These are phyloP conservation scores for Ophiostoma novo-ulmi DNA, from an alignment of 2,329 filamentous ascomycete genomes.

Conservation along the genomic window DNA sequence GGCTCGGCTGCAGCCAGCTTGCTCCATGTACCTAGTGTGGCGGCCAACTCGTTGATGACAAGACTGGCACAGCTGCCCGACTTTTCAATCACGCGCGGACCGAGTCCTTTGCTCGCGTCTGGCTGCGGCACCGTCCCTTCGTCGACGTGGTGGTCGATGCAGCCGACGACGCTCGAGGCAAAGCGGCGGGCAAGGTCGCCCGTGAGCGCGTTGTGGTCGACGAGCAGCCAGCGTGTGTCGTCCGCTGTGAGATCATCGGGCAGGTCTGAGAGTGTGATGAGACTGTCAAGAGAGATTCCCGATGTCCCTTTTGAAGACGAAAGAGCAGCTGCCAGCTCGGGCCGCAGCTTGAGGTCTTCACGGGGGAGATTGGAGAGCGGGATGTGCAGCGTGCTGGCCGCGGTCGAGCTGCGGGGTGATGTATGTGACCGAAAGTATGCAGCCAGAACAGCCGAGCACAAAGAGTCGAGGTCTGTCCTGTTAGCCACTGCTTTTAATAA, in stretches of 20 bases:
- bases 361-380: conserved; percentile 67
- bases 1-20: conserved; percentile 40
- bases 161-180: conserved; percentile 51
- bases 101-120: conserved; percentile 35
- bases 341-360: conserved; percentile 63
- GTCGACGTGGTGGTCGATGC: conserved; percentile 76
- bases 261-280: conserved; percentile 58
- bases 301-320: neutral
- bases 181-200: conserved; percentile 48
- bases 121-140: conserved; percentile 50
- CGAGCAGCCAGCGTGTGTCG: conserved; percentile 64
- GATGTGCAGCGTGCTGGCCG: conserved; percentile 54
- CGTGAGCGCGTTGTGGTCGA: conserved; percentile 73
- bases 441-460: conserved; percentile 67
- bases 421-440: conserved; percentile 66
- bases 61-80: conserved; percentile 70
- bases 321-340: conserved; percentile 65
- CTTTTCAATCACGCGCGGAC: conserved; percentile 57
- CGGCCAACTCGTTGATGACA: conserved; percentile 53
- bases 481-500: neutral
- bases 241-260: conserved; percentile 44
- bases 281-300: conserved; percentile 53
- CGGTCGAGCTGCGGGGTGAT: conserved; percentile 35
- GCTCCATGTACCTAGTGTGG: conserved; percentile 43
- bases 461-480: conserved; percentile 67